These are phyloP conservation scores for Tulasnella sp. DNA, from an alignment of 768 basidiomycete genomes.

Conservation along the genomic window DNA sequence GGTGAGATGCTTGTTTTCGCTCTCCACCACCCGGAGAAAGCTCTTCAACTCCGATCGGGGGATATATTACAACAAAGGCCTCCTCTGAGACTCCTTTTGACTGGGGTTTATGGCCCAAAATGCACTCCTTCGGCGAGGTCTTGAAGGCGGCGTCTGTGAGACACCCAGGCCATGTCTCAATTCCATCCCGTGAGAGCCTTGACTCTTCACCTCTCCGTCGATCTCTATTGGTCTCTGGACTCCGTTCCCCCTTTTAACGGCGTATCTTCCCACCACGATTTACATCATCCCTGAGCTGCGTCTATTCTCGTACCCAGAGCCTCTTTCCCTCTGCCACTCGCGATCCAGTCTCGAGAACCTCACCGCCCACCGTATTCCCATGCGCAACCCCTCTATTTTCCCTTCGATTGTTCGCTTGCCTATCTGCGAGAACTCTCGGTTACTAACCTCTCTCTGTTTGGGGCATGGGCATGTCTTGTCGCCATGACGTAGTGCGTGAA, in stretches of 20 bases:
- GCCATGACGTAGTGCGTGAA: slow-evolving; percentile 30
- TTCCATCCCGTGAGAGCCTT: not conserved
- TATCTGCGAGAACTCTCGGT: not conserved
- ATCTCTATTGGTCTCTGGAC: not conserved
- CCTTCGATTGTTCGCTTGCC: not conserved
- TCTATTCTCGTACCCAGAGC: not conserved
- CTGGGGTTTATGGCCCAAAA: not conserved
- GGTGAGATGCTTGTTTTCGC: slow-evolving; percentile 36
- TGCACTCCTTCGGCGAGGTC: not conserved
- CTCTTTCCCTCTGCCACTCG: not conserved
- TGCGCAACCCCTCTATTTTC: not conserved
- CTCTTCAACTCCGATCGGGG: not conserved
- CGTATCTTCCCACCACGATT: not conserved
- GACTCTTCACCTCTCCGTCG: not conserved
- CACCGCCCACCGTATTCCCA: not conserved
- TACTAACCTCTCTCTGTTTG: too few relatives aligned
- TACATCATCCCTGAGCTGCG: not conserved
- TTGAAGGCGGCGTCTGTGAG: not conserved
- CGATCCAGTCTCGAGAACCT: not conserved
- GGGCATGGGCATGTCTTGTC: not conserved
- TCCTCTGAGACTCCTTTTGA: not conserved
- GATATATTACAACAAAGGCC: not conserved
- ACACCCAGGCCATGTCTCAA: not conserved
- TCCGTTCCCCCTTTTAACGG: not conserved
- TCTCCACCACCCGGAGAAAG: not conserved